A percentile compares a stretch with the other conserved stretches of the same genome.
phyloP scores from a whole-genome alignment of 2,329 filamentous ascomycete genomes.

The Didymellaceae sp. region DNA sequence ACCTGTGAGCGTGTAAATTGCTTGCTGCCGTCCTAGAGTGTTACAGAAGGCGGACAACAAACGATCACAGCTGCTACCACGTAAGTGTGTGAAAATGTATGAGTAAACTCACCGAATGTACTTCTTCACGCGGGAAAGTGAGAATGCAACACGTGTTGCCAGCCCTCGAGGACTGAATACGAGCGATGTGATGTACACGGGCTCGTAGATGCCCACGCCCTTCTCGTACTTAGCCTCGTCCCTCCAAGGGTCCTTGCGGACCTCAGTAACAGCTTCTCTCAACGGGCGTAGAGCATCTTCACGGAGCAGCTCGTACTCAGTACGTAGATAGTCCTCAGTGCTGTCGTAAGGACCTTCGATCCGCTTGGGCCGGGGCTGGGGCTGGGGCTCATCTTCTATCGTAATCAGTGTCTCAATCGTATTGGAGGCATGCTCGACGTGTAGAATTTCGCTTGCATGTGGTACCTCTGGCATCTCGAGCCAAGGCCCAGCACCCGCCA shows the following conservation, averaged over 20 bases:
- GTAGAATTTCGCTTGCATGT: slow-evolving; percentile 58
- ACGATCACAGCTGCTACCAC: no score
- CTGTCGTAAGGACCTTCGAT: slow-evolving; percentile 62
- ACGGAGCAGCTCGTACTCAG: slow-evolving; percentile 77
- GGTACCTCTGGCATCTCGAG: slow-evolving; percentile 61
- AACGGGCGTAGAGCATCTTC: slow-evolving; percentile 76
- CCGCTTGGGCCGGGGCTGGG: slow-evolving; percentile 43
- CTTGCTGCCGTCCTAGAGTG: no score
- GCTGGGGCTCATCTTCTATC: slow-evolving; percentile 26
- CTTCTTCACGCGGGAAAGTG: slow-evolving; percentile 67
- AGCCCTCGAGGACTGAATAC: slow-evolving; percentile 68
- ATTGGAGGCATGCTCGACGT: slow-evolving; percentile 1
- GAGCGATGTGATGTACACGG: slow-evolving; percentile 70
- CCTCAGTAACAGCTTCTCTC: slow-evolving; percentile 66
- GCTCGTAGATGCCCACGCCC: slow-evolving; percentile 48
- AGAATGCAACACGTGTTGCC: slow-evolving; percentile 74
- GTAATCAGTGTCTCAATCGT: slow-evolving; percentile 28
- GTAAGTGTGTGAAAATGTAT: no score
- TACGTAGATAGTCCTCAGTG: slow-evolving; percentile 70
- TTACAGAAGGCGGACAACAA: no score
- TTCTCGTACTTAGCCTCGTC: slow-evolving; percentile 59
- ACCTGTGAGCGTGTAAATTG: background rate
- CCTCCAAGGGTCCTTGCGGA: slow-evolving; percentile 27
- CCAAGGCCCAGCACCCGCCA: slow-evolving; percentile 34
- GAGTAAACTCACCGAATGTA: slow-evolving; percentile 60